Evolutionary conservation across 345 rosid species (phyloP).

Genomic region (Atalantia buxifolia): DNA sequence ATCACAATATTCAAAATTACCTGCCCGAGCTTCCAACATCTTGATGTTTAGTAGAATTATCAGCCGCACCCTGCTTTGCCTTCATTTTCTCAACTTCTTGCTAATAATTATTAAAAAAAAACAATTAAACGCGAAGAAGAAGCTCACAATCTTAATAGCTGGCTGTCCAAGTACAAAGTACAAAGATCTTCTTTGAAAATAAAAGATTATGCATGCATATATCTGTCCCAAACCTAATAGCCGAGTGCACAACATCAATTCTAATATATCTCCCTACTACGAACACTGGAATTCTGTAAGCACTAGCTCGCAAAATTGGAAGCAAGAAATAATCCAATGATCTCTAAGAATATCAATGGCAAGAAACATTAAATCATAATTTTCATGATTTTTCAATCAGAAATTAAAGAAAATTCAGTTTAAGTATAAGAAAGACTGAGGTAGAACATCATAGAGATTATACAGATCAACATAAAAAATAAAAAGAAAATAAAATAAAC

Average conservation of each 20-base stretch:
- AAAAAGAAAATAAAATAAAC: too few relatives aligned
- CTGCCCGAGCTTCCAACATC: slow-evolving; percentile 33
- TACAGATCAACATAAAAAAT: not conserved
- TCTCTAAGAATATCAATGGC: not conserved
- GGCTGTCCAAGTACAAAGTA: not conserved
- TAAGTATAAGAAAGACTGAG: not conserved
- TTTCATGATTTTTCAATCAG: not conserved
- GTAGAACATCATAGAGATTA: not conserved
- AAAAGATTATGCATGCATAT: not conserved
- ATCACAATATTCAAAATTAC: slow-evolving; percentile 25
- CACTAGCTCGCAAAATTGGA: not conserved
- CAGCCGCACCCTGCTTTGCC: slow-evolving; percentile 43
- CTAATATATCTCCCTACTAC: not conserved
- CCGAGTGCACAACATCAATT: not conserved
- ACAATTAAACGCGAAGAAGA: slow-evolving; percentile 13
- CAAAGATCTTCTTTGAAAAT: not conserved
- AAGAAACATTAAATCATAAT: not conserved
- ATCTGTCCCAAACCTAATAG: not conserved
- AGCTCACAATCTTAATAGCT: not conserved
- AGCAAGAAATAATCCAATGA: not conserved
- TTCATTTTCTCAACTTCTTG: slow-evolving; percentile 64
- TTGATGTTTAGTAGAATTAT: slow-evolving; percentile 33
- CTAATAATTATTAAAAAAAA: slow-evolving; percentile 34
- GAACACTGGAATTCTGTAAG: not conserved
- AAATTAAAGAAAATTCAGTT: not conserved